Base-by-base conservation (phyloP, 2,329 filamentous ascomycete species). In the Exophiala viscosa region DNA sequence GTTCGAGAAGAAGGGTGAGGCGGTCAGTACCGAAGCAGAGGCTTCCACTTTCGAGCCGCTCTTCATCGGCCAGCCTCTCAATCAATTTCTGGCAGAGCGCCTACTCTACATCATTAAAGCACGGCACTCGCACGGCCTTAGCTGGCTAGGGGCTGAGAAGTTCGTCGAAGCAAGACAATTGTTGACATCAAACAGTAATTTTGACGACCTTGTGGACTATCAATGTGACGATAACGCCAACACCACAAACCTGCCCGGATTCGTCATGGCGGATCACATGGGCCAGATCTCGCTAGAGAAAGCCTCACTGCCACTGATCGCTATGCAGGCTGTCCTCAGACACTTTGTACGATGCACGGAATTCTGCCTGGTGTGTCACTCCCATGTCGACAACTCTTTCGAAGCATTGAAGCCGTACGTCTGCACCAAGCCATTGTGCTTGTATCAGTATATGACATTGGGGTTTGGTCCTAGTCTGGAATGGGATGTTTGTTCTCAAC, bases 381-480 rank as follows among this genome's bases (percentile, higher is more conserved):
- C 80, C 60, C 85, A 79, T 60, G 78, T 88, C 33, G 69, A 80
- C 1, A 77, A 76, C 2, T 79, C 81, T 0, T 84, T 92, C 34
- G 73, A 76, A 58, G 71, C 74, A 1, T 50, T 77, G 28, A 76
- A 74, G 53, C 74, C 74, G 1, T 89, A 87, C 55, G 89, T 96
- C 40, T 96, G 91, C 69, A 81, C 81, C 17, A 79, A 81, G 10
- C 75, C 78, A 1, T 75, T 96, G 2, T 96, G 91, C 64, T 73
- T 95, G 3, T 95, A 88, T 64, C 91, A 96, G 65, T 95, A 93
- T 70, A 87, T 95, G 77, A 78, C 81, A 13, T 75, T 95, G n/a
- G 90, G 89, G 0, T 85, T 96, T 63, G 91, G 90, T 0, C 87
- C 88, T 1, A 90, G 83, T 62, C 83, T 95, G 50, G 90, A 96